Base-by-base conservation (phyloP, 208 protist genomes). In the Wallacemonas collosoma region DNA sequence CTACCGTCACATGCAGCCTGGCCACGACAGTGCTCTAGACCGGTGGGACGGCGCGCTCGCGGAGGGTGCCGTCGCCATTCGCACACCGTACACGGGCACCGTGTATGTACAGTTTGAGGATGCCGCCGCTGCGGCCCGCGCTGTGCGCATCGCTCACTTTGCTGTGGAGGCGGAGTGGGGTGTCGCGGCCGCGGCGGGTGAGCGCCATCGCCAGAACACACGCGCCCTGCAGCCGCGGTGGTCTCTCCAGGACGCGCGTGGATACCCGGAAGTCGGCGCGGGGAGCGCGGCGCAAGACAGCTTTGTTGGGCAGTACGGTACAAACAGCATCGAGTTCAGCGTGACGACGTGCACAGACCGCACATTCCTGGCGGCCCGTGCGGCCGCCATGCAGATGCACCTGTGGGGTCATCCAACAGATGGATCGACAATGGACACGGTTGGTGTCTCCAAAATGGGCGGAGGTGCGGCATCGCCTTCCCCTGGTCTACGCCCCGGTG, bases 61-160 rank as follows among this genome's bases (percentile, higher is more conserved):
- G 8, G 6, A 12, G 45, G 48, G n/a, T 66, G 45, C 14, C 43
- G 64, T 35, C 12, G 38, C 5, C 36, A 6, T 5, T 38, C 56
- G 43, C 41, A 15, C 58, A 48, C 53, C 15, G 55, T 6, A 39
- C 9, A 73, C 74, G 4, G 83, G 86, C 45, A 68, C 58, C 67
- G 71, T 90, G 40, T 90, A 89, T 66, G 60, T 94, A 38, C 81
- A 84, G 62, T 94, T 94, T 70, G 85, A 88, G 43, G 72, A 77
- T 14, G 35, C 83, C 11, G 15, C 83, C 36, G 60, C 75, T 7
- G 89, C 89, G 8, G 71, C 83, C 44, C 79, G 83, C 15, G 89
- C 84, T 2, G 89, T 94, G 73, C 79, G 65, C 50, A 62, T 56
- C 35, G 53, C 35, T 2, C 36, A 41, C 12, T 83, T 76, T 71